Evolutionary conservation across 2,329 filamentous ascomycete species (phyloP).

Genomic region (Fusarium virguliforme): DNA sequence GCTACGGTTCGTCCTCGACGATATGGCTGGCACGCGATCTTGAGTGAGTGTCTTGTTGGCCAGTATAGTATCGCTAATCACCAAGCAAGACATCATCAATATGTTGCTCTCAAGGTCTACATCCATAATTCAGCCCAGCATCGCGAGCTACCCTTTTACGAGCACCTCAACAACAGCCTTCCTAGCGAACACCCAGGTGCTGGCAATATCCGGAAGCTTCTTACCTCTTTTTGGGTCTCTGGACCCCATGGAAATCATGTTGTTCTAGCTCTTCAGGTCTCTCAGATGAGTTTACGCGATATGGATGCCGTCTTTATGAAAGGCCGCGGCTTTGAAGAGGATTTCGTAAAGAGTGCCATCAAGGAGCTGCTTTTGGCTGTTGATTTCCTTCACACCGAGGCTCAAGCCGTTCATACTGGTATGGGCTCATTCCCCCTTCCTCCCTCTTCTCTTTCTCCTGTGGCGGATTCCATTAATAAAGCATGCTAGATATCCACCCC

Average conservation of each 20-base stretch:
- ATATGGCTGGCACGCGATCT: constrained; percentile 5
- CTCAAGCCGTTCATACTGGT: background rate
- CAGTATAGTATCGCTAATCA: background rate
- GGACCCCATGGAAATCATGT: background rate
- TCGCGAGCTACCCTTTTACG: background rate
- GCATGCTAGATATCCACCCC: too few relatives aligned
- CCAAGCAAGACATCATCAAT: background rate
- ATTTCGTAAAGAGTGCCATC: background rate
- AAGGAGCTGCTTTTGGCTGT: background rate
- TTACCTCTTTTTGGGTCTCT: background rate
- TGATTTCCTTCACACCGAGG: background rate
- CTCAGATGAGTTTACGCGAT: background rate
- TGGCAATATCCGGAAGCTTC: background rate
- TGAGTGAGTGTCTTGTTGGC: background rate
- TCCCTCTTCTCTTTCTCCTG: background rate
- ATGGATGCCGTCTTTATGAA: background rate
- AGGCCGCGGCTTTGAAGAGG: background rate
- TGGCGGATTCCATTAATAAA: too few relatives aligned
- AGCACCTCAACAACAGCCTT: background rate
- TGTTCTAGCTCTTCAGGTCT: background rate
- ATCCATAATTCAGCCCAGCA: background rate
- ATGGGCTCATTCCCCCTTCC: background rate
- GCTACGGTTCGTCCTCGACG: background rate
- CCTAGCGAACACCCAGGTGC: background rate
- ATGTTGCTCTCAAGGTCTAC: background rate